Percentiles rank a stretch among this genome's conserved stretches.
Evolutionary conservation across 352 stramenopile genomes (phyloP).

Genomic region (Hyaloperonospora brassicae): DNA sequence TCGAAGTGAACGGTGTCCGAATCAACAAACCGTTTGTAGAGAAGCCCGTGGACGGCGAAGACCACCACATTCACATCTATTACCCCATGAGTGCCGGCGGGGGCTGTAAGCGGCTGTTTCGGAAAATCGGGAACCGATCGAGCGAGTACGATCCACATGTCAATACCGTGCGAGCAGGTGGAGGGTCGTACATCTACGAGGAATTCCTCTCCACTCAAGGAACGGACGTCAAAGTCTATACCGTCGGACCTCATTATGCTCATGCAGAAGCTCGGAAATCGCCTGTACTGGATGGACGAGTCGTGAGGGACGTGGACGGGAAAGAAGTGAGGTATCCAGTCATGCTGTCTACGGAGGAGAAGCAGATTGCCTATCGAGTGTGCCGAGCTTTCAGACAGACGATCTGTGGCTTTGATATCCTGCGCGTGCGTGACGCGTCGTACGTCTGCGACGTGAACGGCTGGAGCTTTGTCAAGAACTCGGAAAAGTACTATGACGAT

Average conservation of each 20-base stretch:
- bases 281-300: conserved; percentile 97
- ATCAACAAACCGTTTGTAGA: conserved; percentile 99
- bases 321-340: conserved; percentile 99
- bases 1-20: conserved; percentile 88
- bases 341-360: conserved; percentile 97
- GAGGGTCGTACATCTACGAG: conserved; percentile 95
- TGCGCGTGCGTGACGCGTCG: conserved; percentile 86
- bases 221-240: conserved; percentile 99
- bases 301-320: conserved; percentile 93
- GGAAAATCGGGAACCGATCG: conserved; percentile 91
- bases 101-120: conserved; percentile 98
- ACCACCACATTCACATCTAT: conserved; percentile 99
- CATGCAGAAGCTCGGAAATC: conserved; percentile 99
- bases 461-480: conserved; percentile 99
- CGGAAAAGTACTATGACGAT: conserved; percentile 99
- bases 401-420: conserved; percentile 99
- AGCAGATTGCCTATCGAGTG: conserved; percentile 94
- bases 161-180: conserved; percentile 88
- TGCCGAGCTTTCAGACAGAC: conserved; percentile 79
- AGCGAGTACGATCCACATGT: conserved; percentile 93
- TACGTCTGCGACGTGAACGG: conserved; percentile 99
- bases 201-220: conserved; percentile 98
- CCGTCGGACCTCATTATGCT: conserved; percentile 96
- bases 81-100: conserved; percentile 98
- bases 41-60: conserved; percentile 98